Conservation (phyloP, 495 filamentous ascomycete species). For the Penicillium canariense region DNA sequence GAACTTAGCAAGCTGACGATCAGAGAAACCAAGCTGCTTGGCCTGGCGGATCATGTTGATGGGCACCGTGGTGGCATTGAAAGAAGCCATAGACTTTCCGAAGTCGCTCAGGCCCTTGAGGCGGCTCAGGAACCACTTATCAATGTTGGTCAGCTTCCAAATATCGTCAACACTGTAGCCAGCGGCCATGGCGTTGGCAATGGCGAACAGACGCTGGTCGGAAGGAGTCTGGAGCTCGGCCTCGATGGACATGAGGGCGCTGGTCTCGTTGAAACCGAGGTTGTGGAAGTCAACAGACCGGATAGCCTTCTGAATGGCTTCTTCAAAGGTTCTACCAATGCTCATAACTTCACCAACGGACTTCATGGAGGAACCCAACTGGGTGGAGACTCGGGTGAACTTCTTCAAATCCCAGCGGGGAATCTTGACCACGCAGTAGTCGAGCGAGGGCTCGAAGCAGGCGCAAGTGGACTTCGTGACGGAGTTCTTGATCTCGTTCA, state of each 20-base stretch:
- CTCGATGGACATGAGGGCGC: conserved; percentile 92
- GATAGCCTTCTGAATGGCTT: conserved; percentile 98
- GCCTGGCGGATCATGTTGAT: conserved; percentile 67
- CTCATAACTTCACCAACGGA: conserved; percentile 99
- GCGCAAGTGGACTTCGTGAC: conserved; percentile 96
- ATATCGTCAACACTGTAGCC: conserved; percentile 95
- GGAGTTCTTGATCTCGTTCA: conserved; percentile 95
- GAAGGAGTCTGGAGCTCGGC: conserved; percentile 95
- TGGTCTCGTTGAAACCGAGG: conserved; percentile 88
- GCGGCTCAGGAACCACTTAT: conserved; percentile 81
- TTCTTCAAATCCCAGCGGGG: conserved; percentile 99
- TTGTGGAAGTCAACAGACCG: conserved; percentile 93
- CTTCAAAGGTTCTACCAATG: conserved; percentile 94
- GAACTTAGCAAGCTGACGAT: conserved; percentile 91
- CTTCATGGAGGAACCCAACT: conserved; percentile 98
- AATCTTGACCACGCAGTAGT: conserved; percentile 99
- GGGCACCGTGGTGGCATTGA: conserved; percentile 67
- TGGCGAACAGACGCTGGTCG: conserved; percentile 94
- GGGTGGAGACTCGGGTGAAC: conserved; percentile 92
- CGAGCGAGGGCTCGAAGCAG: conserved; percentile 98
- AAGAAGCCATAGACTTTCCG: conserved; percentile 68
- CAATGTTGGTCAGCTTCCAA: conserved; percentile 94
- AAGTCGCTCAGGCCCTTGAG: conserved; percentile 91
- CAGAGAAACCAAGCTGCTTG: conserved; percentile 91
- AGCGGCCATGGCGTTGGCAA: conserved; percentile 93